These are phyloP conservation scores for Didymellaceae sp. DNA, from an alignment of 2,329 filamentous ascomycete species.

Conservation along the genomic window DNA sequence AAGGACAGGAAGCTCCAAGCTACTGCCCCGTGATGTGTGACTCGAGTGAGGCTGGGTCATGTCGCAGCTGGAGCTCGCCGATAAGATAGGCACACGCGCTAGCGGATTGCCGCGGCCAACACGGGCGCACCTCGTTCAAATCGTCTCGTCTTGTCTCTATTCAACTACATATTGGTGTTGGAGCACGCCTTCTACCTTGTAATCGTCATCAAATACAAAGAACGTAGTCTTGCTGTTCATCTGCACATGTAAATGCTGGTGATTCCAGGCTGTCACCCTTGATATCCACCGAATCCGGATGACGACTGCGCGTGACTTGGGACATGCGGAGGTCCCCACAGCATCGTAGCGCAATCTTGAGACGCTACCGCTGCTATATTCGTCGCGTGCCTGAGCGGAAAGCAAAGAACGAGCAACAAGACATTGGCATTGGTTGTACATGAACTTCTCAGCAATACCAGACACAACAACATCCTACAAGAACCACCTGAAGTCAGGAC, in stretches of 20 bases:
- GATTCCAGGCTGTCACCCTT: not conserved
- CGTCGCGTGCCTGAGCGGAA: not conserved
- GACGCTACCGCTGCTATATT: not conserved
- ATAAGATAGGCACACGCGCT: constrained; percentile 28
- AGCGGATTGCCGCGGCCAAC: constrained; percentile 11
- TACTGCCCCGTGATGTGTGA: constrained; percentile 36
- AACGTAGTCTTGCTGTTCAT: not conserved
- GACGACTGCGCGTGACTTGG: constrained; percentile 7
- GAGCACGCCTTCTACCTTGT: not conserved
- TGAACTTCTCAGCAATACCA: too few species aligned
- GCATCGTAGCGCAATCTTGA: not conserved
- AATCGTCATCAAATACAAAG: not conserved
- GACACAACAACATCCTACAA: constrained; percentile 25
- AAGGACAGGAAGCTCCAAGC: constrained; percentile 31
- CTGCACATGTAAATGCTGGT: too few species aligned
- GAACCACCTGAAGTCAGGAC: constrained; percentile 55
- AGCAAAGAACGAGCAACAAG: not conserved
- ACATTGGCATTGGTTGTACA: not conserved
- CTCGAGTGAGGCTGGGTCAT: constrained; percentile 38
- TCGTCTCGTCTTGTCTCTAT: not conserved
- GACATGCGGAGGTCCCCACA: constrained; percentile 2
- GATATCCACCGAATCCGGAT: not conserved
- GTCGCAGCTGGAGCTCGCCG: constrained; percentile 26
- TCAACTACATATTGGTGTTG: not conserved
- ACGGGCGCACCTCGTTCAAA: not conserved